Conservation (phyloP, 257 asterid species). For the Rubia yunnanensis region DNA sequence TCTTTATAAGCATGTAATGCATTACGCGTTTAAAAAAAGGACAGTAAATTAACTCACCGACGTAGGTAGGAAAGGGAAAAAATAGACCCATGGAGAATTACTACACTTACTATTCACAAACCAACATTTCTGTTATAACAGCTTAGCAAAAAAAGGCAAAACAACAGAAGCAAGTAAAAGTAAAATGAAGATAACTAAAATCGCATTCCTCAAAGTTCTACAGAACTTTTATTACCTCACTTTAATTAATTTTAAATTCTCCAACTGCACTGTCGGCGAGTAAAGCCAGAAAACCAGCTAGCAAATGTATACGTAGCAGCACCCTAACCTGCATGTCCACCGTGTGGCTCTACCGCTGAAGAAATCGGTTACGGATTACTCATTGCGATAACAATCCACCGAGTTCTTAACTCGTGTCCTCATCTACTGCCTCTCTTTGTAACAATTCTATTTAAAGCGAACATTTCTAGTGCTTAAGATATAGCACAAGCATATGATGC, state of each 20-base stretch:
- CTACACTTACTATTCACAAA: background rate
- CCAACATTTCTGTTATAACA: background rate
- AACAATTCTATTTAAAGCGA: constrained; percentile 38
- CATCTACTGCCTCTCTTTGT: constrained; percentile 18
- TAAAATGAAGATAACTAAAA: constrained; percentile 4
- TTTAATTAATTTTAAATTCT: constrained; percentile 21
- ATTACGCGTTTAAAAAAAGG: background rate
- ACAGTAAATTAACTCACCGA: background rate
- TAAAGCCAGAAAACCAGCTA: constrained; percentile 55
- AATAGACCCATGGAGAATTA: background rate
- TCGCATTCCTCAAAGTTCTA: constrained; percentile 13
- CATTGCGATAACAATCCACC: constrained; percentile 28
- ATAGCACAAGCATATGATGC: constrained; percentile 16
- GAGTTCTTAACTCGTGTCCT: constrained; percentile 20
- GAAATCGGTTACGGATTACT: constrained; percentile 24
- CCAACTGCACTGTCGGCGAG: constrained; percentile 38
- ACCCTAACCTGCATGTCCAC: constrained; percentile 67
- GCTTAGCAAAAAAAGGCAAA: background rate
- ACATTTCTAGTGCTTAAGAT: constrained; percentile 15
- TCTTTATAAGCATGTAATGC: background rate
- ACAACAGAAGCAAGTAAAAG: background rate
- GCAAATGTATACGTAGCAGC: constrained; percentile 53
- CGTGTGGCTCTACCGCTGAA: constrained; percentile 54
- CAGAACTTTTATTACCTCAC: constrained; percentile 3
- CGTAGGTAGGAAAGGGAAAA: background rate